Evolutionary conservation across 2,329 filamentous ascomycete species (phyloP), one percentile per base, ranked within the genome.

Genomic region (Bipolaris zeicola): DNA sequence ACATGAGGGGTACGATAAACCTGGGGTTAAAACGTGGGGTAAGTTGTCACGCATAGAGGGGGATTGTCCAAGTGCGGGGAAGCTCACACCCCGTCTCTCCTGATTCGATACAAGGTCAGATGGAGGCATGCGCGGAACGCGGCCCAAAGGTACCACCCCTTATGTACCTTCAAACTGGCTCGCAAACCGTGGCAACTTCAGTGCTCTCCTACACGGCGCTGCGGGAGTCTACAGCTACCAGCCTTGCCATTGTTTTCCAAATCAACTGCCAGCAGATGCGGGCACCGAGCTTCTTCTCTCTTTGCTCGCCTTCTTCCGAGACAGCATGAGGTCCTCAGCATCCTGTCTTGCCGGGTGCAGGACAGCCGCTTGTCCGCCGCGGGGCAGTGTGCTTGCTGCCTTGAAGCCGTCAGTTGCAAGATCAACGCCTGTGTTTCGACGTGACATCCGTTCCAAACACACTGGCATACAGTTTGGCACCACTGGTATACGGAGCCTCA

Each of bases 241-340:
- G 49, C 50, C 48, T 41, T 38, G 37, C 36, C 46, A 38, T 47
- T 51, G 14, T 45, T 43, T 28, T 49, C 18, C 38, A 13, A 52
- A 49, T 46, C 44, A 46, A 47, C 24, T 57, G 56, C 53, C 64
- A 69, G 62, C 69, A 73, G 72, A 75, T 75, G 72, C 70, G 69
- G 71, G 69, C 67, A 57, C 48, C 52, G 53, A 55, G 56, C 52
- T 55, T 58, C 56, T 58, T 58, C 56, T 55, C 58, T 60, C 58
- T 61, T 63, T 61, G 64, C 61, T 60, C 61, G 60, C 50, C 57
- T 46, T 51, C 54, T 50, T 63, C 57, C 55, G 57, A 65, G 57
- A 61, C 70, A 71, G 61, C 64, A 76, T 75, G 72, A 73, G 63
- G 56, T 55, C 66, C 48, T 55, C 64, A 33, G 47, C 66, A 22